Conservation (phyloP, 768 basidiomycete species). For the Boletus fagicola region DNA sequence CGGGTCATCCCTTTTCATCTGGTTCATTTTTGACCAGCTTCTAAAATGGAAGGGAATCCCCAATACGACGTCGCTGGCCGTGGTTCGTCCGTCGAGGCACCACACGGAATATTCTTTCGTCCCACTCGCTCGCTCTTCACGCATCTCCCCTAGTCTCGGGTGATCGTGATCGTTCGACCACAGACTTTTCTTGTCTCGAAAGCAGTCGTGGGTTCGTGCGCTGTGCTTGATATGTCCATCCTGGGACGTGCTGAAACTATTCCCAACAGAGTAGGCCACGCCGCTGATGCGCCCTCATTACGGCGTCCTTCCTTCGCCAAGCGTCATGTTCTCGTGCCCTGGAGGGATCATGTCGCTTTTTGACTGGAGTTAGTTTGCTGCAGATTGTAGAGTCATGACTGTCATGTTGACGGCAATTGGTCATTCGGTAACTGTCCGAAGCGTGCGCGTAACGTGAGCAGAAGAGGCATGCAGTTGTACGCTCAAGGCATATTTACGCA, state of each 20-base stretch:
- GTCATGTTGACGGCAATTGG: conserved; percentile 14
- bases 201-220: background rate
- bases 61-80: conserved; percentile 12
- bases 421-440: conserved; percentile 9
- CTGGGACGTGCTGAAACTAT: conserved; percentile 13
- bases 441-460: conserved; percentile 17
- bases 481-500: conserved; percentile 8
- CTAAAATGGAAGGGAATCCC: conserved; percentile 34
- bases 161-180: conserved; percentile 15
- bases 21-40: conserved; percentile 26
- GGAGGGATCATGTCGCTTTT: conserved; percentile 19
- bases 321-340: conserved; percentile 7
- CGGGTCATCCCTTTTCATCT: conserved; percentile 30
- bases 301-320: conserved; percentile 26
- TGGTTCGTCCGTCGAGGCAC: conserved; percentile 13
- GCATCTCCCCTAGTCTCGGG: background rate
- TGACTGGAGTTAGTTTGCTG: conserved; percentile 12
- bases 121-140: conserved; percentile 16
- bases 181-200: conserved; percentile 3
- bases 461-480: background rate
- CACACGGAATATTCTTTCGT: conserved; percentile 19
- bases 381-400: conserved; percentile 12
- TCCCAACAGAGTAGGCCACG: conserved; percentile 25
- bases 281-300: conserved; percentile 35
- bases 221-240: conserved; percentile 19